Evolutionary conservation across 352 stramenopile species (phyloP), one percentile per base, ranked within the genome.

Genomic region (Halophytophthora polymorphica): DNA sequence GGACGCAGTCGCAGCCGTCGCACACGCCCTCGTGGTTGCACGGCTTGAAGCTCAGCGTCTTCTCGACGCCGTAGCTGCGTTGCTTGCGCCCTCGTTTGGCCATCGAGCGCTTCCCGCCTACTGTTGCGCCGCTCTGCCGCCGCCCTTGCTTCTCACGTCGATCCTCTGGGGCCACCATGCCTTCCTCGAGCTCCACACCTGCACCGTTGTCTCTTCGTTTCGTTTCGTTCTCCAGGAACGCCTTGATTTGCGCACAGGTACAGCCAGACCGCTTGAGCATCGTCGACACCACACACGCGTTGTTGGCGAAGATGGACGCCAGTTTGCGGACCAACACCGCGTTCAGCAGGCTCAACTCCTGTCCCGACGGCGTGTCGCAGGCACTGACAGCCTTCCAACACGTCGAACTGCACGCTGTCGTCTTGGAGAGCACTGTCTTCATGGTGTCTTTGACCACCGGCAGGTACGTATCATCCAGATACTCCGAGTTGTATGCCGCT

Each of bases 401-500:
- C 0, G 42, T 53, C 3, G 43, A 18, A 14, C 76, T 61, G 45
- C 79, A 89, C 3, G 59, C 37, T 15, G 56, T 31, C 10, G 39
- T 53, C 10, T 68, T 56, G 19, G 66, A 64, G 8, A 56, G 7
- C 17, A 73, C 29, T 3, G 37, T 61, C 37, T 63, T 50, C 4
- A 71, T 13, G n/a, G 34, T 47, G 21, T 40, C 19, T 10, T 60
- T 70, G 15, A 88, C 57, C 17, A 54, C 57, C 1, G 64, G 53
- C 5, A 73, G 37, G 29, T 86, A 86, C 11, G 77, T 86, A 42
- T 85, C 73, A 36, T 90, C 80, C 22, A 88, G 25, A 40, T 90
- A 90, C 56, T 90, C 80, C 2, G 73, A 85, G 14, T 83, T 71
- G 31, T 88, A 71, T 5, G 62, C 58, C 2, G 68, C 59, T 0